phyloP scores from a whole-genome alignment of 1,139 yeast species.

The Lodderomyces margitis region DNA sequence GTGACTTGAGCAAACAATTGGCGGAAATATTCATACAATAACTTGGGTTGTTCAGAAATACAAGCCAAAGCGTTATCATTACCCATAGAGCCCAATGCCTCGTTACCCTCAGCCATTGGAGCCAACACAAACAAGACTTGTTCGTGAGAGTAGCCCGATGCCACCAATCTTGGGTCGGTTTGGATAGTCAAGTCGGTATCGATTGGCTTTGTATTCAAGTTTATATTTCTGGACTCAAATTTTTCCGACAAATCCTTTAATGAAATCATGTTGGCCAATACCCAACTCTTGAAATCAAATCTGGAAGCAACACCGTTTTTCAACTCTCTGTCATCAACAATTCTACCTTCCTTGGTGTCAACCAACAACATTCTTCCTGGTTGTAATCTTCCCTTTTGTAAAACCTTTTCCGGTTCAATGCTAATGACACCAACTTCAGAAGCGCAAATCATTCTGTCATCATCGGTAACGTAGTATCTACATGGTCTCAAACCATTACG shows the following conservation, averaged over 20 bases:
- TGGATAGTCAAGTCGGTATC: conserved; percentile 49
- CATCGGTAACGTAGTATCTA: conserved; percentile 92
- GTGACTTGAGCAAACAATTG: conserved; percentile 98
- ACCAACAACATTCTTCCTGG: conserved; percentile 97
- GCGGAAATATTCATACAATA: conserved; percentile 90
- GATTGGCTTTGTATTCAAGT: conserved; percentile 25
- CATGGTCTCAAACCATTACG: conserved; percentile 98
- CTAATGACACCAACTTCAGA: conserved; percentile 97
- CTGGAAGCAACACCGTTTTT: conserved; percentile 79
- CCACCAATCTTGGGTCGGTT: conserved; percentile 77
- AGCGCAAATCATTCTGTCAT: conserved; percentile 95
- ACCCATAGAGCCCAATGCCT: conserved; percentile 98
- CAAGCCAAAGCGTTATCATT: conserved; percentile 97
- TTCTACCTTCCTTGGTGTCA: conserved; percentile 88
- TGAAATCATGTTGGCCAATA: conserved; percentile 78
- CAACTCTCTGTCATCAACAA: conserved; percentile 89
- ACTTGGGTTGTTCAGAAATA: conserved; percentile 86
- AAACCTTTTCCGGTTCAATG: conserved; percentile 76
- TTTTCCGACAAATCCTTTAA: conserved; percentile 71
- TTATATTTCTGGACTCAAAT: conserved; percentile 49
- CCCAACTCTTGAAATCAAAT: conserved; percentile 93
- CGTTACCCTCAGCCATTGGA: conserved; percentile 97
- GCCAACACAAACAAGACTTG: conserved; percentile 80
- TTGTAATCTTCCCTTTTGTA: conserved; percentile 89
- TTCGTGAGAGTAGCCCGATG: conserved; percentile 92